Evolutionary conservation across 1,139 yeast genomes (phyloP).

Genomic region (Yamadazyma mexicana): DNA sequence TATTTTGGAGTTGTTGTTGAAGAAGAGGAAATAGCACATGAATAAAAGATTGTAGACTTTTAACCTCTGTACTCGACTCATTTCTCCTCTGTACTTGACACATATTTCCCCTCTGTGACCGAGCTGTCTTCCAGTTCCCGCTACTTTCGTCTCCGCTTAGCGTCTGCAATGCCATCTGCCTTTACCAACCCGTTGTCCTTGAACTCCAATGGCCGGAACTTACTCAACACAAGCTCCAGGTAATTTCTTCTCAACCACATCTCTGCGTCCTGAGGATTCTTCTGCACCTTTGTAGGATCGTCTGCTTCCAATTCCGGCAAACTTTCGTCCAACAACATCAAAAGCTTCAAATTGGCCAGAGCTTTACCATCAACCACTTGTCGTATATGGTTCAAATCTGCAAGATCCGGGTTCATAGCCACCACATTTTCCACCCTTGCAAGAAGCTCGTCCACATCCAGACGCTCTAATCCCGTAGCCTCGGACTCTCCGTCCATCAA

Average conservation of each 20-base stretch:
- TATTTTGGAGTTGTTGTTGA: slow-evolving; percentile 54
- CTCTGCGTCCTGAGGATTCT: slow-evolving; percentile 42
- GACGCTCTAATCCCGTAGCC: slow-evolving; percentile 11
- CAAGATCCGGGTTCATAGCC: slow-evolving; percentile 23
- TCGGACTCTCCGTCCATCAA: slow-evolving; percentile 21
- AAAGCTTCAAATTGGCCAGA: slow-evolving; percentile 9
- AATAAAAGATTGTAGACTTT: too few species aligned
- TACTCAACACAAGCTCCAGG: slow-evolving; percentile 34
- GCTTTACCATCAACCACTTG: slow-evolving; percentile 2
- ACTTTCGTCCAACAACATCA: slow-evolving; percentile 24
- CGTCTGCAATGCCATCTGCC: slow-evolving; percentile 7
- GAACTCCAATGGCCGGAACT: slow-evolving; percentile 35
- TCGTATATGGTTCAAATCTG: slow-evolving; percentile 12
- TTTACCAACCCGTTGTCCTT: slow-evolving; percentile 16
- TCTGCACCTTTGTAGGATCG: slow-evolving; percentile 34
- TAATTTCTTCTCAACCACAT: slow-evolving; percentile 41
- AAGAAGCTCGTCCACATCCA: slow-evolving; percentile 10
- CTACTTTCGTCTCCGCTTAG: slow-evolving; percentile 11
- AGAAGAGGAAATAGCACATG: slow-evolving; percentile 9
- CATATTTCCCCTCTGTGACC: too few species aligned
- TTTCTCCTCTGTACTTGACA: too few species aligned
- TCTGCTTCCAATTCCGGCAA: slow-evolving; percentile 42
- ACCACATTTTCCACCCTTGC: slow-evolving; percentile 25
- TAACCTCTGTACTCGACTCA: too few species aligned
- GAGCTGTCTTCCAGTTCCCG: too few species aligned